Conservation (phyloP, 2,329 filamentous ascomycete species). For the Pseudodiploospora longispora region DNA sequence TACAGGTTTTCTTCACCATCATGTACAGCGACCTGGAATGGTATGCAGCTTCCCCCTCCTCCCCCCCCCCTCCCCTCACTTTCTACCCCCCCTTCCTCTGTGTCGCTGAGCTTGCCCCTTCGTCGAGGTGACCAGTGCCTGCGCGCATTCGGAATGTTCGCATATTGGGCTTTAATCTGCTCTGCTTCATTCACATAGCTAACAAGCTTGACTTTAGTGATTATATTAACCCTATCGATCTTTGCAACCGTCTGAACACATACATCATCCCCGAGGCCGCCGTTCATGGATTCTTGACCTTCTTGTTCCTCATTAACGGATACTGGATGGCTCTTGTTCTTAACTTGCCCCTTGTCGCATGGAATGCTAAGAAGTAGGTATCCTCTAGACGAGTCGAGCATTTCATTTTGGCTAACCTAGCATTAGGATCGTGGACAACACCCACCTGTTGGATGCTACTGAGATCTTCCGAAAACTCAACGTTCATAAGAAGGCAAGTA, state of each 20-base stretch:
- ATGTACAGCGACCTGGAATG: constrained; percentile 99
- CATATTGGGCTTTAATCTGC: background rate
- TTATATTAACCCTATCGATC: constrained; percentile 99
- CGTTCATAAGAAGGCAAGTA: constrained; percentile 86
- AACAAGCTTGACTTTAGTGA: constrained; percentile 49
- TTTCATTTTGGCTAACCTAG: constrained; percentile 13
- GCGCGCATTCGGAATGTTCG: background rate
- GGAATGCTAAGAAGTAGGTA: constrained; percentile 95
- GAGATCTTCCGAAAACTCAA: constrained; percentile 99
- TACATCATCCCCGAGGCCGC: constrained; percentile 99
- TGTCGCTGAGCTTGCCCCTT: background rate
- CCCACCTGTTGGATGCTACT: constrained; percentile 91
- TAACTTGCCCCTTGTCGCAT: constrained; percentile 84
- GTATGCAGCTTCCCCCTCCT: constrained; percentile 44
- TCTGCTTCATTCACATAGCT: constrained; percentile 1
- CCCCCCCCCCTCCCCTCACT: constrained; percentile 7
- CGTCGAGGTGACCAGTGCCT: background rate
- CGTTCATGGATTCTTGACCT: constrained; percentile 91
- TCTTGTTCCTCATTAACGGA: constrained; percentile 95
- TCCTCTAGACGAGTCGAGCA: background rate
- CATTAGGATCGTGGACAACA: constrained; percentile 86
- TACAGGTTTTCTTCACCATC: constrained; percentile 99
- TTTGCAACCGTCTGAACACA: constrained; percentile 99
- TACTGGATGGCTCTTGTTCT: constrained; percentile 93
- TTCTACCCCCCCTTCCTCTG: constrained; percentile 9